Base-by-base conservation (phyloP, 2,329 filamentous ascomycete genomes). In the Plenodomus tracheiphilus region DNA sequence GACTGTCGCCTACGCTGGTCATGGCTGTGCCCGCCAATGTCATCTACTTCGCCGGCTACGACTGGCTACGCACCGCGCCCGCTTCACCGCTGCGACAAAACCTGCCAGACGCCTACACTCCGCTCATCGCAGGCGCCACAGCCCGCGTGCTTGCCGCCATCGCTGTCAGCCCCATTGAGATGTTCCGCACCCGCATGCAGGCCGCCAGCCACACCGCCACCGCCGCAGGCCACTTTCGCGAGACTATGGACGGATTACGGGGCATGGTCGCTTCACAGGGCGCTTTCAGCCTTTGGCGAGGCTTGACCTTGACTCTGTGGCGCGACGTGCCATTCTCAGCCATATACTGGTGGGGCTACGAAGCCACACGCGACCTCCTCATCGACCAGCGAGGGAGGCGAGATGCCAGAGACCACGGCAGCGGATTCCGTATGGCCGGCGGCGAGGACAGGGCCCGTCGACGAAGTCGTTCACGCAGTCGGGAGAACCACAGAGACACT, bases 331-430 rank as follows among this genome's bases (percentile, higher is more conserved):
- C 94, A 0, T 99, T 99, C 66, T 97, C 93, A 1, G 94, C 89
- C 3, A 82, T 99, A 38, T 99, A 99, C 77, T 99, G 94, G 94
- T 95, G 89, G 85, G 93, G 94, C 11, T 99, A 99, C 70, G 94
- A 99, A 76, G 85, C 83, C 16, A 86, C 93, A 46, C 85, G 91
- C 44, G 84, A 85, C 19, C 76, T 77, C 43, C 74, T 97, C 48
- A 87, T 85, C 1, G 86, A 92, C 59, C 74, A 84, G 41, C 85
- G 91, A 39, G 73, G 76, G 46, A 56, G 83, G 81, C 67, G 75
- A 77, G 60, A 64, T 17, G 64, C 65, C 37, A 62, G 63, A 51
- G 47, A 61, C 21, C 57, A 66, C 16, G 58, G 63, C 1, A 44
- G 62, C 32, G 68, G 73, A 30, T 71, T 72, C 47, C 64, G 62